These are phyloP conservation scores for Dothidotthia symphoricarpi DNA, from an alignment of 2,329 filamentous ascomycete genomes.

Conservation along the genomic window DNA sequence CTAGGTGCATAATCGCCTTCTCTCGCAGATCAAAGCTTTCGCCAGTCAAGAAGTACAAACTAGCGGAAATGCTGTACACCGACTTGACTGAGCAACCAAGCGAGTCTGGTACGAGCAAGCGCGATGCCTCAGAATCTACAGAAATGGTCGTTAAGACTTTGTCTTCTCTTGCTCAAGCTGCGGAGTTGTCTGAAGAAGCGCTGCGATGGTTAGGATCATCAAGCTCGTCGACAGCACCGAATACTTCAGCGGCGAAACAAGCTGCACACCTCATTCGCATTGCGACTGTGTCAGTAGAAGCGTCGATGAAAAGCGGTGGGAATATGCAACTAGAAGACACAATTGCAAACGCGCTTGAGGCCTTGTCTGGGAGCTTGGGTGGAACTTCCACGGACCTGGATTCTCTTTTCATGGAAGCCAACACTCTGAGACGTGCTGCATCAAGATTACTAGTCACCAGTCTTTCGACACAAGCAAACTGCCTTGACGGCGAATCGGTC, in stretches of 20 bases:
- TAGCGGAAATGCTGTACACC: conserved; percentile 32
- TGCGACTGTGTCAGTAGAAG: conserved; percentile 34
- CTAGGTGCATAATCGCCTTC: conserved; percentile 62
- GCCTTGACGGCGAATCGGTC: conserved; percentile 1
- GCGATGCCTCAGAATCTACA: not conserved
- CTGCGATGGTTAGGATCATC: conserved; percentile 31
- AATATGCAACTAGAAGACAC: conserved; percentile 16
- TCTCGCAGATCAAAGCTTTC: conserved; percentile 50
- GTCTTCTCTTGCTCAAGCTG: conserved; percentile 37
- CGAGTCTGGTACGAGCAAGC: not conserved
- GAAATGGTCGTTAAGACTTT: conserved; percentile 20
- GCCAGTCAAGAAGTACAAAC: conserved; percentile 42
- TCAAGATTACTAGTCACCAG: conserved; percentile 22
- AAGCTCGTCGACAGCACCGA: conserved; percentile 9
- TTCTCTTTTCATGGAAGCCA: conserved; percentile 37
- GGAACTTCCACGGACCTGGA: conserved; percentile 38
- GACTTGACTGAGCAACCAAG: conserved; percentile 16
- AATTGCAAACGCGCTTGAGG: conserved; percentile 24
- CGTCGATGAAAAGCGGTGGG: conserved; percentile 18
- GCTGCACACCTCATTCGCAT: conserved; percentile 28
- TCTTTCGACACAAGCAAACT: conserved; percentile 5
- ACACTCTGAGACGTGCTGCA: conserved; percentile 34
- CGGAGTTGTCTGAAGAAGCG: conserved; percentile 34
- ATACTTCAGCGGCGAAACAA: conserved; percentile 22
- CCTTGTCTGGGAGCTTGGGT: conserved; percentile 29